Conservation (phyloP, 2,329 filamentous ascomycete species). For the Corinectria fuckeliana region DNA sequence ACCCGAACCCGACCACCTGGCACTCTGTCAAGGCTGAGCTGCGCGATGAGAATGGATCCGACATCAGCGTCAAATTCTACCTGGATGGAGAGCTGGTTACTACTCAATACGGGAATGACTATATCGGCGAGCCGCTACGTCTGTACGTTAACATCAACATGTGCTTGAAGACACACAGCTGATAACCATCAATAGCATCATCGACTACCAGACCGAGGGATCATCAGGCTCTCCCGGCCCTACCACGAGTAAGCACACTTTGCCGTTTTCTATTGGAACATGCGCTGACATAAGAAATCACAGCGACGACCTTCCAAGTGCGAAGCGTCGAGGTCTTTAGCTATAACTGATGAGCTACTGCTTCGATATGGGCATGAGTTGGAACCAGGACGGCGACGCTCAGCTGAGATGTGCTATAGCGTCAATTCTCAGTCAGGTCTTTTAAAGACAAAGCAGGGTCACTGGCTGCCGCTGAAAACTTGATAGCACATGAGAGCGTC, state of each 20-base stretch:
- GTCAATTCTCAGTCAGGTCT: too few species aligned
- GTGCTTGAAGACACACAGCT: not conserved
- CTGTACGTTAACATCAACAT: not conserved
- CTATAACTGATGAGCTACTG: conserved; percentile 25
- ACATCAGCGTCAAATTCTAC: conserved; percentile 31
- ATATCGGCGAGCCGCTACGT: not conserved
- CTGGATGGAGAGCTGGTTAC: conserved; percentile 6
- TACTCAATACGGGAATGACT: not conserved
- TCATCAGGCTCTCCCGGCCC: not conserved
- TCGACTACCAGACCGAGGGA: not conserved
- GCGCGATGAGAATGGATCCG: conserved; percentile 25
- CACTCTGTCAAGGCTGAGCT: conserved; percentile 27
- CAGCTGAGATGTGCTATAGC: too few species aligned
- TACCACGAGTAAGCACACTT: not conserved
- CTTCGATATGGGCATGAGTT: too few species aligned
- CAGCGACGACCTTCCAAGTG: not conserved
- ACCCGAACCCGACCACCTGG: conserved; percentile 21
- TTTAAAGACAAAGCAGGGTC: too few species aligned
- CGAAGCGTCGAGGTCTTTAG: conserved; percentile 21
- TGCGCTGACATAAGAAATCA: not conserved
- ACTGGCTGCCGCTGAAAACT: too few species aligned
- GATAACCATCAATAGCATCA: not conserved
- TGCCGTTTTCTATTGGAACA: not conserved
- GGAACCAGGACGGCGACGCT: too few species aligned
- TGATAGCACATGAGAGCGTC: too few species aligned